Conservation (phyloP, 768 basidiomycete genomes). For the Lactarius hatsudake region DNA sequence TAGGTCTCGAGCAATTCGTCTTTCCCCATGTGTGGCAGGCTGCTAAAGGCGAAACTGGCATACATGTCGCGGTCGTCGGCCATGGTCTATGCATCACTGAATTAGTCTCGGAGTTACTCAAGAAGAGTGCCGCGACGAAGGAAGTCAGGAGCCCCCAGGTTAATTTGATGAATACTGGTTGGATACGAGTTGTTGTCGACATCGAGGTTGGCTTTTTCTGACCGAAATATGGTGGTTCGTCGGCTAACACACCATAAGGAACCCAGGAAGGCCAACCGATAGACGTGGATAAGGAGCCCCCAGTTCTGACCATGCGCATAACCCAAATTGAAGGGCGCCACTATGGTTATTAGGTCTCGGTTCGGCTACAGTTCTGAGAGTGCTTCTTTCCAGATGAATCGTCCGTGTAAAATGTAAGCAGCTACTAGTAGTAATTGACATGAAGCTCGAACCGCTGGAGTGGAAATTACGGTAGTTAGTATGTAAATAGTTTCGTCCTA, state of each 20-base stretch:
- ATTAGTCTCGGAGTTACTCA: conserved; percentile 51
- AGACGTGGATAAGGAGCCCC: conserved; percentile 32
- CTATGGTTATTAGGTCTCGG: too few species aligned
- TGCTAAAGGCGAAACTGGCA: conserved; percentile 37
- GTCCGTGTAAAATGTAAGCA: too few species aligned
- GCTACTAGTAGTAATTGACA: too few species aligned
- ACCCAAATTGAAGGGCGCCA: conserved; percentile 44
- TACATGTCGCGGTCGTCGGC: conserved; percentile 66
- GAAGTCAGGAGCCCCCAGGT: conserved; percentile 39
- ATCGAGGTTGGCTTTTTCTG: conserved; percentile 39
- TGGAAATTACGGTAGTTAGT: too few species aligned
- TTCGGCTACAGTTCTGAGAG: too few species aligned
- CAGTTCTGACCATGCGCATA: conserved; percentile 43
- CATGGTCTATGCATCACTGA: conserved; percentile 66
- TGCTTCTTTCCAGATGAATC: too few species aligned
- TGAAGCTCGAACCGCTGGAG: too few species aligned
- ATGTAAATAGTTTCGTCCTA: too few species aligned
- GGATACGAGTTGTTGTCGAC: conserved; percentile 55
- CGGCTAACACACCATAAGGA: conserved; percentile 31
- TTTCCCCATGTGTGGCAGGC: conserved; percentile 51
- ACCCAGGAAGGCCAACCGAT: conserved; percentile 29
- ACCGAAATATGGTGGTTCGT: background rate
- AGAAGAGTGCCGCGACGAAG: conserved; percentile 40
- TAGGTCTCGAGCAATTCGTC: conserved; percentile 47
- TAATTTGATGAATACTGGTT: conserved; percentile 60